Evolutionary conservation across 345 rosid genomes (phyloP).

Genomic region (Cochlearia excelsa): DNA sequence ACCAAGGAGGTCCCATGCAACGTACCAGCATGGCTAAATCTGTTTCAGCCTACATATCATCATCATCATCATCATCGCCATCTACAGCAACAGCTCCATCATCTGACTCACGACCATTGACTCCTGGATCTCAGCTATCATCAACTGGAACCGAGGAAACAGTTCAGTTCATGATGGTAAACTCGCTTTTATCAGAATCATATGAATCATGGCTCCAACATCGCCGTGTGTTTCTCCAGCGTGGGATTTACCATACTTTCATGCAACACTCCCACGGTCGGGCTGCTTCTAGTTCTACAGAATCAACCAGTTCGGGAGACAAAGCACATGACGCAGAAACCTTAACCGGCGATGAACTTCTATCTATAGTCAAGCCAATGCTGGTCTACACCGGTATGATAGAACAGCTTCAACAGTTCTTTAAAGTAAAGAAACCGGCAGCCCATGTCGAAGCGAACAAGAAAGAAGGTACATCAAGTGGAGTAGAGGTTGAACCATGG

Average conservation of each 20-base stretch:
- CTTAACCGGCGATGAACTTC: constrained; percentile 49
- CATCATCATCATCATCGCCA: constrained; percentile 38
- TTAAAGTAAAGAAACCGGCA: constrained; percentile 58
- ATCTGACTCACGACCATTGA: constrained; percentile 49
- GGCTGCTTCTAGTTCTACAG: constrained; percentile 42
- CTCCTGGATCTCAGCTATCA: constrained; percentile 54
- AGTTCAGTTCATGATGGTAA: constrained; percentile 96
- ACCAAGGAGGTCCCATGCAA: constrained; percentile 83
- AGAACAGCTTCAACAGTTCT: constrained; percentile 83
- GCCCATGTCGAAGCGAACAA: constrained; percentile 27
- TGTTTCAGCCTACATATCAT: constrained; percentile 64
- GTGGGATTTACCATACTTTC: constrained; percentile 86
- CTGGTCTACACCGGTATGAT: constrained; percentile 86
- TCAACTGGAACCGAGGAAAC: constrained; percentile 70
- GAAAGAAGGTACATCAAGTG: constrained; percentile 50
- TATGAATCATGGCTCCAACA: constrained; percentile 93
- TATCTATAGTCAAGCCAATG: constrained; percentile 68
- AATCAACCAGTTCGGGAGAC: constrained; percentile 45
- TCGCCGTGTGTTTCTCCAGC: constrained; percentile 73
- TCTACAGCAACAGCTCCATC: constrained; percentile 28
- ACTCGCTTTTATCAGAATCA: constrained; percentile 84
- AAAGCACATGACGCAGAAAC: constrained; percentile 41
- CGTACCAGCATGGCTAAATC: constrained; percentile 70
- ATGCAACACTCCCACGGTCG: constrained; percentile 91
- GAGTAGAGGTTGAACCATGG: constrained; percentile 65